Evolutionary conservation across 2,329 filamentous ascomycete species (phyloP).

Genomic region (Alternaria panax): DNA sequence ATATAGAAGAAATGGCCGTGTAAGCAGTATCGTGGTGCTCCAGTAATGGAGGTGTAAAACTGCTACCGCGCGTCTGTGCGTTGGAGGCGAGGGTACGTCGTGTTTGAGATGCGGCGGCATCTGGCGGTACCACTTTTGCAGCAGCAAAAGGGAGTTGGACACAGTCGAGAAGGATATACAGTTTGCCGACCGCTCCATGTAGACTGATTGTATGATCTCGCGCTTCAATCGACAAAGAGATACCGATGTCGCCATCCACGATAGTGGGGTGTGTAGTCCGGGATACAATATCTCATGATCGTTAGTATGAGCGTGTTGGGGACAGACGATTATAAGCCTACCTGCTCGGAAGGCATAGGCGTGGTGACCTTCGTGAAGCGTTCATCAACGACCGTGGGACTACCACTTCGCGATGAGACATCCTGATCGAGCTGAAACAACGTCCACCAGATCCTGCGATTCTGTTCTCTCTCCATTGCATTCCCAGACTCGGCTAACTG

Average conservation of each 20-base stretch:
- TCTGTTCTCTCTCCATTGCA: conserved; percentile 42
- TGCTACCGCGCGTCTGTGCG: conserved; percentile 45
- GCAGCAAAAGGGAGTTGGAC: conserved; percentile 39
- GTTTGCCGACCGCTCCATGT: conserved; percentile 41
- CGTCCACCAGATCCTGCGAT: conserved; percentile 50
- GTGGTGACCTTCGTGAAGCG: conserved; percentile 42
- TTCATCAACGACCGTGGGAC: conserved; percentile 46
- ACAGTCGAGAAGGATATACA: conserved; percentile 47
- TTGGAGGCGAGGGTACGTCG: conserved; percentile 40
- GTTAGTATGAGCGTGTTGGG: conserved; percentile 5
- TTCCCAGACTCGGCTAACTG: conserved; percentile 38
- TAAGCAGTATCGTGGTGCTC: conserved; percentile 45
- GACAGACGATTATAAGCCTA: conserved; percentile 9
- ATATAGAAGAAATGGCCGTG: conserved; percentile 46
- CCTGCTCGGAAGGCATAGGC: conserved; percentile 43
- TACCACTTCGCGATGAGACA: conserved; percentile 46
- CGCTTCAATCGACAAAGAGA: conserved; percentile 44
- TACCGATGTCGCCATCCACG: conserved; percentile 42
- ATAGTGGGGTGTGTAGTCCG: conserved; percentile 45
- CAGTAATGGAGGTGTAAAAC: conserved; percentile 48
- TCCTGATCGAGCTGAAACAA: conserved; percentile 47
- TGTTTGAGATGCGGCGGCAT: conserved; percentile 45
- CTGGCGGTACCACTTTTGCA: conserved; percentile 44
- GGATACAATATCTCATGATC: conserved; percentile 38
- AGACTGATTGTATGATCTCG: conserved; percentile 45